A percentile compares a stretch with the other conserved stretches of the same genome.
These are phyloP conservation scores for Gymnopilus dilepis DNA, from an alignment of 768 basidiomycete genomes.

Conservation along the genomic window DNA sequence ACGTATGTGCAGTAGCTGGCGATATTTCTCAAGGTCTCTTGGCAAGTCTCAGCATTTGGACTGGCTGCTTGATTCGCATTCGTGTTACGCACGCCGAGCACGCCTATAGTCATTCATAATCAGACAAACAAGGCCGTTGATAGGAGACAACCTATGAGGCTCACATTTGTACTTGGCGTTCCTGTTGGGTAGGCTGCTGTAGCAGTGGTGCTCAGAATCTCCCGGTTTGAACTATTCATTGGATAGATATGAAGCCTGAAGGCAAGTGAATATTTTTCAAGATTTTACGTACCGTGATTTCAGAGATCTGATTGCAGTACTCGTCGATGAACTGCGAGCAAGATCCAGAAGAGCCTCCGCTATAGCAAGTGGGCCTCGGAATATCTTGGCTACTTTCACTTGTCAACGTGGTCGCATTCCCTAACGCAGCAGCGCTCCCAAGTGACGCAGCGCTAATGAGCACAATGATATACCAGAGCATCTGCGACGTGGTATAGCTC, in stretches of 20 bases:
- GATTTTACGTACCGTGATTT: background rate
- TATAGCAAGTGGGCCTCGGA: background rate
- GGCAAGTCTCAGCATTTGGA: background rate
- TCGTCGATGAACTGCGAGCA: background rate
- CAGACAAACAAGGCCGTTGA: too few relatives aligned
- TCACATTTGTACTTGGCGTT: conserved; percentile 4
- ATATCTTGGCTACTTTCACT: background rate
- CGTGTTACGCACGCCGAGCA: conserved; percentile 1
- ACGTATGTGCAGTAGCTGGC: background rate
- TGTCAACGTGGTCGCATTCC: background rate
- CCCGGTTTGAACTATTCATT: background rate
- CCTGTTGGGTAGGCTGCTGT: background rate
- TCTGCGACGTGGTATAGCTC: background rate
- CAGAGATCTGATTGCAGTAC: background rate
- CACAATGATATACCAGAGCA: background rate
- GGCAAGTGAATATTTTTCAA: background rate
- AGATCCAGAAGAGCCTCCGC: background rate
- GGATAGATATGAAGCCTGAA: background rate
- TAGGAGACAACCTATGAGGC: too few relatives aligned
- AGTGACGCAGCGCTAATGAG: background rate
- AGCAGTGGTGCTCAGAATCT: background rate
- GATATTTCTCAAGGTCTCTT: background rate
- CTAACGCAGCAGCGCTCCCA: background rate
- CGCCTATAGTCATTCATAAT: too few relatives aligned
- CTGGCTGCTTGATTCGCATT: background rate